Evolutionary conservation across 352 stramenopile genomes (phyloP).

Genomic region (Phytopythium boreale): DNA sequence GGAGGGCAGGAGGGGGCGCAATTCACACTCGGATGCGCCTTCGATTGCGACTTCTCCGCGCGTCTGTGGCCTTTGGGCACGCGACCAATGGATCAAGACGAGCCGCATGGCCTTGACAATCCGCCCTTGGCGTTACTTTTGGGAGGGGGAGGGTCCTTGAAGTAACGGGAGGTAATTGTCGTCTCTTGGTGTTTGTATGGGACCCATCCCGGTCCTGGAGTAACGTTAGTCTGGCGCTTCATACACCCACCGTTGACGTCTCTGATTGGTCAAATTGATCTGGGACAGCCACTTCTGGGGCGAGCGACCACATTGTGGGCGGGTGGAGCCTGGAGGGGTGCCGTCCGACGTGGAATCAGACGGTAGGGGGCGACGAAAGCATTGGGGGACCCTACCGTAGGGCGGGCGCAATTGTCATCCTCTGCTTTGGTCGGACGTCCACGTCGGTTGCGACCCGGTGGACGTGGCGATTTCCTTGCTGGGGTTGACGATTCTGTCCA

Average conservation of each 20-base stretch:
- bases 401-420: too few relatives aligned
- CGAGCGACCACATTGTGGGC: background rate
- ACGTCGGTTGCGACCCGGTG: too few relatives aligned
- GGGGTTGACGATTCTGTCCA: too few relatives aligned
- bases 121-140: conserved; percentile 4
- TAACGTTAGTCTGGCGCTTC: background rate
- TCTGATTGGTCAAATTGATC: background rate
- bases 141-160: conserved; percentile 1
- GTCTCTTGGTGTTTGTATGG: background rate
- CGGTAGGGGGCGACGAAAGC: too few relatives aligned
- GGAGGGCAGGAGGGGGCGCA: background rate
- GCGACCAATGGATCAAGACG: conserved; percentile 21
- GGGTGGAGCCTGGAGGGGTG: too few relatives aligned
- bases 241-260: background rate
- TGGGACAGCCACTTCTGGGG: background rate
- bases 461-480: too few relatives aligned
- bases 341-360: too few relatives aligned
- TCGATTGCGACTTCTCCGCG: conserved; percentile 1
- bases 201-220: conserved; percentile 10
- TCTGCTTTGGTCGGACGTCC: too few relatives aligned
- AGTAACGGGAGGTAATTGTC: conserved; percentile 14
- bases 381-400: too few relatives aligned
- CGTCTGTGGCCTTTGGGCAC: conserved; percentile 36
- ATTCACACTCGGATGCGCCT: background rate
- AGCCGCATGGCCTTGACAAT: conserved; percentile 35